These are phyloP conservation scores for Lobosporangium transversale DNA, from an alignment of 192 early-diverging fungal genomes.

Conservation along the genomic window DNA sequence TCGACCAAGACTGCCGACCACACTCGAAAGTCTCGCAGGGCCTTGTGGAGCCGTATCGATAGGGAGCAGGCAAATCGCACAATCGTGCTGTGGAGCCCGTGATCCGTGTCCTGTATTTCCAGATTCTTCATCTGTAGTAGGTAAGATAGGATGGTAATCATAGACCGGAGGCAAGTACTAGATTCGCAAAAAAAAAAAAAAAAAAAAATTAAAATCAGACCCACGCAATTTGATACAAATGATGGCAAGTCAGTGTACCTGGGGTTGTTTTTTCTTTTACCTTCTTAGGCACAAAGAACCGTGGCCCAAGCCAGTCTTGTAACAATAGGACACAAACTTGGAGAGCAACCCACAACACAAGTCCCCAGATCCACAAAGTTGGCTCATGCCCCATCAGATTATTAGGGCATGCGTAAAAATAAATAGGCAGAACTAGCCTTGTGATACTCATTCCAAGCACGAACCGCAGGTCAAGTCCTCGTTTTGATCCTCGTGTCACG, in stretches of 20 bases:
- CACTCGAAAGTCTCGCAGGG: constrained; percentile 44
- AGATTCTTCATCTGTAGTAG: constrained; percentile 59
- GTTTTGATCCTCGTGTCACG: constrained; percentile 68
- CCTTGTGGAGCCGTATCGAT: constrained; percentile 56
- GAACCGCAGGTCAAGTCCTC: constrained; percentile 66
- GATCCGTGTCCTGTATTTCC: constrained; percentile 5
- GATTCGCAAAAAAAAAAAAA: too few species aligned
- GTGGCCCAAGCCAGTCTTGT: constrained; percentile 75
- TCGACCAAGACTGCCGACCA: constrained; percentile 57
- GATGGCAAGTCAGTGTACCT: too few species aligned
- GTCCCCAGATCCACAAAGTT: constrained; percentile 60
- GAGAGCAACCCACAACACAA: constrained; percentile 65
- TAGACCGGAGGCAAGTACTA: constrained; percentile 71
- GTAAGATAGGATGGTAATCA: constrained; percentile 73
- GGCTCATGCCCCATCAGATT: constrained; percentile 65
- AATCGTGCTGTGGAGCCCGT: constrained; percentile 55
- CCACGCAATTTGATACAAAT: too few species aligned
- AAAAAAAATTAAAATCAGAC: not conserved
- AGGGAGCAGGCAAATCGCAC: constrained; percentile 74
- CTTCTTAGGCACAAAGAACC: constrained; percentile 76
- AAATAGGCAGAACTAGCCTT: constrained; percentile 67
- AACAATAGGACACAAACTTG: constrained; percentile 68
- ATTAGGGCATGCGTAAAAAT: constrained; percentile 67
- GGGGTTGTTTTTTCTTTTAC: constrained; percentile 48
- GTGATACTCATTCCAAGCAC: constrained; percentile 66